A percentile compares a stretch with the other conserved stretches of the same genome.
Evolutionary conservation across 495 filamentous ascomycete species (phyloP).

Genomic region (Wilcoxina mikolae): DNA sequence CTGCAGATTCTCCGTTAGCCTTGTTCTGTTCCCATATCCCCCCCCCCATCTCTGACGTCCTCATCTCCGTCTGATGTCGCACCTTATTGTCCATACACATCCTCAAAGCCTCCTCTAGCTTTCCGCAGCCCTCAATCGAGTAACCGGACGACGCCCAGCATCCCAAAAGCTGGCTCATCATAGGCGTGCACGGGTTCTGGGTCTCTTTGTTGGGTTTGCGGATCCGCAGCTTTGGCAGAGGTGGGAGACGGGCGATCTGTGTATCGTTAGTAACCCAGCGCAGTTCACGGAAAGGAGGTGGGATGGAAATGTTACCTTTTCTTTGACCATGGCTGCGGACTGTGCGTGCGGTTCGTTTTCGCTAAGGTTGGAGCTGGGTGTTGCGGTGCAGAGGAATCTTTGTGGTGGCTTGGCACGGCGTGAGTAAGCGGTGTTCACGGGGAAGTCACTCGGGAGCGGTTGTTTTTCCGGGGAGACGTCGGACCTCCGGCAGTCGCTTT

Average conservation of each 20-base stretch:
- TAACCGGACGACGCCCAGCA: constrained; percentile 91
- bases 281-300: too few species aligned
- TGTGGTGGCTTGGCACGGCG: too few species aligned
- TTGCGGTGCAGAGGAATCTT: too few species aligned
- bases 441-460: too few species aligned
- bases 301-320: too few species aligned
- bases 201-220: constrained; percentile 62
- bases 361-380: too few species aligned
- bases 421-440: too few species aligned
- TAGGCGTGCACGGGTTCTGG: constrained; percentile 60
- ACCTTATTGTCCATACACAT: constrained; percentile 89
- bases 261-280: too few species aligned
- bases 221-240: constrained; percentile 69
- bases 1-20: constrained; percentile 31
- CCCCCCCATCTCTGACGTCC: neutral
- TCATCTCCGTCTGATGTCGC: constrained; percentile 20
- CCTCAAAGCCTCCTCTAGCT: constrained; percentile 64
- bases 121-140: constrained; percentile 55
- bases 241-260: constrained; percentile 59
- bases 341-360: too few species aligned
- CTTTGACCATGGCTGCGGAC: too few species aligned
- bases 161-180: constrained; percentile 79
- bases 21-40: constrained; percentile 2
- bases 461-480: too few species aligned
- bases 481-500: too few species aligned